Evolutionary conservation across 495 filamentous ascomycete species (phyloP).

Genomic region (Penicillium goetzii): DNA sequence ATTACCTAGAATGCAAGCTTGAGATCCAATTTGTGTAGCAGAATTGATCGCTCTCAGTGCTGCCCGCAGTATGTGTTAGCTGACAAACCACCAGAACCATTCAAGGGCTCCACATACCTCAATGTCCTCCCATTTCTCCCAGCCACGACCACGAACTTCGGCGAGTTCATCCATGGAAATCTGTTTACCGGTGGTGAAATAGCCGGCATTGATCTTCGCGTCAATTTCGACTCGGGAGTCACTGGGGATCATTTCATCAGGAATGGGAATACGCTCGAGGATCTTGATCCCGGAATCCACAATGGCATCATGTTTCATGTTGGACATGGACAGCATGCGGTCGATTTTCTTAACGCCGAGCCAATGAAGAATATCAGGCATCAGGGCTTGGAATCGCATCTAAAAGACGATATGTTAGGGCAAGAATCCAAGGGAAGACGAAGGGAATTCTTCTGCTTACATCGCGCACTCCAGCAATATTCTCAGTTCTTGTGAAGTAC

Average conservation of each 20-base stretch:
- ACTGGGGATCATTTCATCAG: slow-evolving; percentile 90
- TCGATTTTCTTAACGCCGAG: slow-evolving; percentile 98
- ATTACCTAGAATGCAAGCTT: neutral
- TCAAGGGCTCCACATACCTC: slow-evolving; percentile 43
- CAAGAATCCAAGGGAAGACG: neutral
- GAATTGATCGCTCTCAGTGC: slow-evolving; percentile 21
- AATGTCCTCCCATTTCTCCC: slow-evolving; percentile 77
- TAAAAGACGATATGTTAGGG: slow-evolving; percentile 5
- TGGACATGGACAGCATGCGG: slow-evolving; percentile 97
- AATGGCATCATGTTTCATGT: slow-evolving; percentile 99
- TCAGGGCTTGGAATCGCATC: slow-evolving; percentile 99
- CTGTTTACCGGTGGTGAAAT: slow-evolving; percentile 90
- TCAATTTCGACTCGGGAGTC: slow-evolving; percentile 98
- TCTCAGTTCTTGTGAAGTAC: slow-evolving; percentile 96
- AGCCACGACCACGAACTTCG: slow-evolving; percentile 85
- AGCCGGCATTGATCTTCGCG: slow-evolving; percentile 96
- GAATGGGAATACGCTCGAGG: slow-evolving; percentile 88
- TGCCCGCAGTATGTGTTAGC: slow-evolving; percentile 4
- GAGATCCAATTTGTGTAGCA: neutral
- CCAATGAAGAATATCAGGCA: slow-evolving; percentile 99
- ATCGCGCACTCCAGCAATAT: slow-evolving; percentile 91
- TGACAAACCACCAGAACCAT: neutral
- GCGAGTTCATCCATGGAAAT: slow-evolving; percentile 85
- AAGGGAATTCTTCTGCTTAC: slow-evolving; percentile 27
- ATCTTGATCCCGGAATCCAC: slow-evolving; percentile 95